Evolutionary conservation across 2,329 filamentous ascomycete genomes (phyloP).

Genomic region (Scytalidium lignicola): DNA sequence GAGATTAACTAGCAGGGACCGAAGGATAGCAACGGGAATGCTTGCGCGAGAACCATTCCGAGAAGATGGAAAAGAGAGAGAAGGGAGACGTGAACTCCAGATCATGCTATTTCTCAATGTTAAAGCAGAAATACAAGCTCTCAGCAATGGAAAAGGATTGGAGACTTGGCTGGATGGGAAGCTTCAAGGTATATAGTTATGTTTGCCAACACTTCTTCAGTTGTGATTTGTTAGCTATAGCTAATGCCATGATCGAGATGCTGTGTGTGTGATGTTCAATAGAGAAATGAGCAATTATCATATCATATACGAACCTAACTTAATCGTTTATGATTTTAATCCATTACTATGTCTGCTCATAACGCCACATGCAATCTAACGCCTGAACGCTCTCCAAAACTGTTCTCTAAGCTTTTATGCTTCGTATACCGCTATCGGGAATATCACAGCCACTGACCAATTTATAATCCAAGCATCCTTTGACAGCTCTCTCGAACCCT

Average conservation of each 20-base stretch:
- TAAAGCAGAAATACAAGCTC: constrained; percentile 73
- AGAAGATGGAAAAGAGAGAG: constrained; percentile 23
- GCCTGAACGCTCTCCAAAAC: neutral
- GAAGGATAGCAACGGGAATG: constrained; percentile 50
- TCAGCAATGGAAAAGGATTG: constrained; percentile 40
- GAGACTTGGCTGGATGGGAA: constrained; percentile 23
- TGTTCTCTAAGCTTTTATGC: neutral
- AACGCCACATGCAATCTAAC: neutral
- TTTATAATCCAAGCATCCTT: constrained; percentile 67
- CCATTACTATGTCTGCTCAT: neutral
- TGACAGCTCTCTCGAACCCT: constrained; percentile 80
- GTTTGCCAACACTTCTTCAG: too few species aligned
- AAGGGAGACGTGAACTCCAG: constrained; percentile 56
- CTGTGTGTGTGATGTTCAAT: too few species aligned
- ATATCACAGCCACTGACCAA: neutral
- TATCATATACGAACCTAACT: too few species aligned
- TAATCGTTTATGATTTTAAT: too few species aligned
- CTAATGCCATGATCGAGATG: too few species aligned
- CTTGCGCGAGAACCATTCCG: constrained; percentile 38
- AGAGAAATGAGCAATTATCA: too few species aligned
- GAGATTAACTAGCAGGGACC: constrained; percentile 39
- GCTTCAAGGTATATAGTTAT: neutral
- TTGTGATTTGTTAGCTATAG: neutral
- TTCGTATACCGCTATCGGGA: neutral
- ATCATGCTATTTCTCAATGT: constrained; percentile 67